Evolutionary conservation across 2,329 filamentous ascomycete genomes (phyloP).

Genomic region (Ophiognomonia clavigignenti-juglandacearum): DNA sequence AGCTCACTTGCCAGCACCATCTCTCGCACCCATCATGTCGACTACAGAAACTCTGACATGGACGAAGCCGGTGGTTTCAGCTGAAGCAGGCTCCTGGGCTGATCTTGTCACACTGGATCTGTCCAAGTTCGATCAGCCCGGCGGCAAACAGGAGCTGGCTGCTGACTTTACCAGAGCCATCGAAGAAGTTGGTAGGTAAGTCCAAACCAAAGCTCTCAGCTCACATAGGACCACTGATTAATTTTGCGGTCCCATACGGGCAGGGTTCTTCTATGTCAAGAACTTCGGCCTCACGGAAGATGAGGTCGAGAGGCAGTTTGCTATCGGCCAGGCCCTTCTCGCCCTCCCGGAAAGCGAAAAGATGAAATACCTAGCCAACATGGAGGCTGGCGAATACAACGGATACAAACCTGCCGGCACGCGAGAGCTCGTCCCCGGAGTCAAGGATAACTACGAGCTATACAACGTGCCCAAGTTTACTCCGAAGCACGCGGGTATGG

Average conservation of each 20-base stretch:
- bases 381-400: conserved; percentile 46
- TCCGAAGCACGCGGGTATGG: conserved; percentile 34
- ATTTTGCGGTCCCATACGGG: neutral
- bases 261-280: conserved; percentile 51
- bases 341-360: conserved; percentile 48
- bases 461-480: conserved; percentile 58
- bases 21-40: conserved; percentile 2
- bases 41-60: conserved; percentile 2
- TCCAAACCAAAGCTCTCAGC: neutral
- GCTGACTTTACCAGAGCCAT: conserved; percentile 2
- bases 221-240: no score
- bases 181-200: conserved; percentile 7
- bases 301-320: conserved; percentile 51
- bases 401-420: conserved; percentile 41
- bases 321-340: conserved; percentile 46
- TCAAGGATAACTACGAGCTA: conserved; percentile 52
- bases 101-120: conserved; percentile 12
- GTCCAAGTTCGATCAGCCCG: conserved; percentile 11
- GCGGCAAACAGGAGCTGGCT: conserved; percentile 21
- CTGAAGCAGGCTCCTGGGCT: conserved; percentile 1
- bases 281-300: conserved; percentile 53
- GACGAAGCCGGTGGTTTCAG: neutral
- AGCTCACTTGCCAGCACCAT: no score
- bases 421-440: conserved; percentile 23
- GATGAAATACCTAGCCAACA: conserved; percentile 40